These are phyloP conservation scores for Penicillium pulvis DNA, from an alignment of 495 filamentous ascomycete genomes.

Conservation along the genomic window DNA sequence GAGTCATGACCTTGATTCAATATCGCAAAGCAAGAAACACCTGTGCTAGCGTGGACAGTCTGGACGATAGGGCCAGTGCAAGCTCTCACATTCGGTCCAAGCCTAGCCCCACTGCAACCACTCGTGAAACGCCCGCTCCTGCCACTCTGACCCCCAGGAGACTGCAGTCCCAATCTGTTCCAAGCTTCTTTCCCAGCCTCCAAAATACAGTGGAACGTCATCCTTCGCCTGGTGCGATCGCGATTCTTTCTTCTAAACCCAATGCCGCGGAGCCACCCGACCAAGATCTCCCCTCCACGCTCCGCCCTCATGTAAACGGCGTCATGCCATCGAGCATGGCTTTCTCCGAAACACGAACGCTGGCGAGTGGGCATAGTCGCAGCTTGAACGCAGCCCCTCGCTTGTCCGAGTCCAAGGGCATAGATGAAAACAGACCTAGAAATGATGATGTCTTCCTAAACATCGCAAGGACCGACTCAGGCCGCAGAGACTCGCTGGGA, in stretches of 20 bases:
- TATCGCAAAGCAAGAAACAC: neutral
- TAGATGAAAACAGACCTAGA: slow-evolving; percentile 38
- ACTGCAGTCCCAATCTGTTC: slow-evolving; percentile 25
- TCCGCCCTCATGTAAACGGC: slow-evolving; percentile 41
- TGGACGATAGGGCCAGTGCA: neutral
- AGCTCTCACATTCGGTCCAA: neutral
- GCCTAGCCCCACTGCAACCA: slow-evolving; percentile 21
- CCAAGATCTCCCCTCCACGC: slow-evolving; percentile 15
- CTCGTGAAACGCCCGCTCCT: slow-evolving; percentile 25
- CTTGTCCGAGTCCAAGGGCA: slow-evolving; percentile 24
- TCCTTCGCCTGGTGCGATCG: slow-evolving; percentile 4
- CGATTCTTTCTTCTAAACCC: slow-evolving; percentile 15
- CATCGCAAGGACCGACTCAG: slow-evolving; percentile 58
- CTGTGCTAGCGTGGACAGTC: neutral
- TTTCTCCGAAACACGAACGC: slow-evolving; percentile 34
- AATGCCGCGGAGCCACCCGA: slow-evolving; percentile 38
- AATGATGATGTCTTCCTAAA: slow-evolving; percentile 67
- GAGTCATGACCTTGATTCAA: neutral
- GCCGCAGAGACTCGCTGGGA: slow-evolving; percentile 45
- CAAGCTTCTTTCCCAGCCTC: slow-evolving; percentile 33
- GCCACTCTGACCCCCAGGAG: slow-evolving; percentile 16
- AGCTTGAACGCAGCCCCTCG: slow-evolving; percentile 29
- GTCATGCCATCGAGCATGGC: slow-evolving; percentile 35
- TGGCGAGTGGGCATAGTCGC: slow-evolving; percentile 35
- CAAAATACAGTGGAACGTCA: slow-evolving; percentile 10